Base-by-base conservation (phyloP, 2,329 filamentous ascomycete genomes). In the Zalaria sp. region DNA sequence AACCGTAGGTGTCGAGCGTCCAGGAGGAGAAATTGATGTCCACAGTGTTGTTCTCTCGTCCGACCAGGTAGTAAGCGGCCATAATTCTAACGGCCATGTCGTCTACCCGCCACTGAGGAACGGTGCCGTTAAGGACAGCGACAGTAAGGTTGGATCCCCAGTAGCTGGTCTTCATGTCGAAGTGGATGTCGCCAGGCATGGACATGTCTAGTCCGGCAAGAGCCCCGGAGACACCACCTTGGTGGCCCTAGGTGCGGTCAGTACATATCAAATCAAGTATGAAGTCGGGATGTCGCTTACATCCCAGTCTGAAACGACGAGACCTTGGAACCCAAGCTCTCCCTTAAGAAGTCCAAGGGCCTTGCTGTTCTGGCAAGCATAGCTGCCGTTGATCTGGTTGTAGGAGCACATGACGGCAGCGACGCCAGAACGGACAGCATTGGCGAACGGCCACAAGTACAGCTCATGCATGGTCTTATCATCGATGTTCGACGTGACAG, bases 331-430 rank as follows among this genome's bases (percentile, higher is more conserved):
- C 0, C 75, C 77, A 39, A 83, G 66, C 57, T 83, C 80, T 38
- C 80, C 76, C 49, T 83, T 83, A 5, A 83, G 61, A 4, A 83
- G 63, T 47, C 82, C 83, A 37, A 80, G 65, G n/a, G 78, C 60
- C 53, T 76, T 76, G 44, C 73, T 75, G 53, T 83, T 83, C 27
- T 49, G 47, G 38, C 47, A 49, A 25, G 63, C 72, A 51, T 86
- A 86, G 5, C 77, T 84, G 60, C 85, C 85, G 65, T 93, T 93
- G 59, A 86, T 56, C 53, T 81, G 79, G 52, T 83, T 76, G 63
- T 47, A 64, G 0, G 56, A 62, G 47, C 77, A 81, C 78, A 81
- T 81, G 34, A 80, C 59, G 0, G 69, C 72, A 0, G 65, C 70
- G 0, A 68, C 69, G 0, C 75, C 75, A 3, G 75, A 74, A 7